Evolutionary conservation across 2,329 filamentous ascomycete genomes (phyloP).

Genomic region (Cadophora gregata): DNA sequence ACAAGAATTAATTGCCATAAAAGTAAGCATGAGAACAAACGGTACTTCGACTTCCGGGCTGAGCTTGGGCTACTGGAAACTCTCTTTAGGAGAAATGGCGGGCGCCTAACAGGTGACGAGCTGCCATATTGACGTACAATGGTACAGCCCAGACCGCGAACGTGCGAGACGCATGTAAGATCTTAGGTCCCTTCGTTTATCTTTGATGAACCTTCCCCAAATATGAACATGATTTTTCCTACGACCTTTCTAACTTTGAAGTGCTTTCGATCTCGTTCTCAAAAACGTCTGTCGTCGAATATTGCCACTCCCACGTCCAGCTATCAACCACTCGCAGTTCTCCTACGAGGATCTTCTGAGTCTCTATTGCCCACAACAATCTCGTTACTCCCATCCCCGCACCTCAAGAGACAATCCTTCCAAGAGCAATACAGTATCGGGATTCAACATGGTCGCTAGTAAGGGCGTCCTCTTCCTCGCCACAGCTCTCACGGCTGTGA

Average conservation of each 20-base stretch:
- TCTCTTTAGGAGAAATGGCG: background rate
- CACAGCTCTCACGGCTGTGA: background rate
- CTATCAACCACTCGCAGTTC: background rate
- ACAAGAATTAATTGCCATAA: too few species aligned
- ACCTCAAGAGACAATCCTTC: background rate
- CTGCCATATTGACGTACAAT: background rate
- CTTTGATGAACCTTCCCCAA: background rate
- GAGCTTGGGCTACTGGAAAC: too few species aligned
- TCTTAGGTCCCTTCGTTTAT: background rate
- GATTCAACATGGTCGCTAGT: background rate
- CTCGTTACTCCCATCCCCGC: background rate
- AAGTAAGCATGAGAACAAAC: too few species aligned
- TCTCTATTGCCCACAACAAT: background rate
- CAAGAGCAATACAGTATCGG: background rate
- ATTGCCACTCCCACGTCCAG: background rate
- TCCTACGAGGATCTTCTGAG: background rate
- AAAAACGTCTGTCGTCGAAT: too few species aligned
- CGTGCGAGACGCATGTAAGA: background rate
- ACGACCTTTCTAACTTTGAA: background rate
- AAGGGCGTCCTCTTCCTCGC: background rate
- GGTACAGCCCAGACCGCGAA: background rate
- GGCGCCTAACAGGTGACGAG: background rate
- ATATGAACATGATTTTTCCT: background rate
- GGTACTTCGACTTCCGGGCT: too few species aligned
- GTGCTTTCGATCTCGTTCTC: too few species aligned